These are phyloP conservation scores for Amesomyces nigricolor DNA, from an alignment of 2,329 filamentous ascomycete genomes.

Conservation along the genomic window DNA sequence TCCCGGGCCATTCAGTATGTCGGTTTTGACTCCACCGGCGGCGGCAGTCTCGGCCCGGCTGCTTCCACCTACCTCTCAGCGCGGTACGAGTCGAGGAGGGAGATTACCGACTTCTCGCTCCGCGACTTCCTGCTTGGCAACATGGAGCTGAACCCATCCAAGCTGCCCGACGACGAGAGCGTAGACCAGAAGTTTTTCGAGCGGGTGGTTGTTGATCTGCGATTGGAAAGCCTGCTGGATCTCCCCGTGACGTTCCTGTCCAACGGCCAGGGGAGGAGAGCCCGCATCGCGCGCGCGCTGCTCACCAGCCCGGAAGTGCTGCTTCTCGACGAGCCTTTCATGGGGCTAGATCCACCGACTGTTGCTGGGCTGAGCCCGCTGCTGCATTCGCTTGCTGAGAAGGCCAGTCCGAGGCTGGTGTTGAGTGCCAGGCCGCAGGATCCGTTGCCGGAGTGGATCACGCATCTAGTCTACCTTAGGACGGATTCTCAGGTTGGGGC, in stretches of 20 bases:
- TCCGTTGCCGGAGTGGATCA: constrained; percentile 83
- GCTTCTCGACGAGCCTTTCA: constrained; percentile 88
- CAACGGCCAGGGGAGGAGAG: constrained; percentile 84
- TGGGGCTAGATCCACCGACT: constrained; percentile 87
- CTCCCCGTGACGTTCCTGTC: constrained; percentile 86
- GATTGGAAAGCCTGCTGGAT: constrained; percentile 61
- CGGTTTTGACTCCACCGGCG: constrained; percentile 73
- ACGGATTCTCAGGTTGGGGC: constrained; percentile 59
- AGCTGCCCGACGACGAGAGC: constrained; percentile 44
- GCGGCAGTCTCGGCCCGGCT: constrained; percentile 46
- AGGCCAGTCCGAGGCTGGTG: constrained; percentile 64
- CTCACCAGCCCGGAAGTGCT: constrained; percentile 73
- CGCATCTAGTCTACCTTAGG: constrained; percentile 69
- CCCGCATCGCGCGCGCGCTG: constrained; percentile 81
- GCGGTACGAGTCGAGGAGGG: constrained; percentile 80
- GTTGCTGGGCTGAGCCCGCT: constrained; percentile 65
- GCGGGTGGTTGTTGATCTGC: constrained; percentile 63
- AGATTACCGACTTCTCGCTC: constrained; percentile 82
- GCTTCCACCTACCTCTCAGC: constrained; percentile 78
- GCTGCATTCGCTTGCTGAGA: constrained; percentile 61
- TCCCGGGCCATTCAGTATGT: constrained; percentile 76
- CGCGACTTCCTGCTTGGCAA: constrained; percentile 75
- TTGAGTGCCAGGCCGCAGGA: constrained; percentile 81
- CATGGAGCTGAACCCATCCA: constrained; percentile 72
- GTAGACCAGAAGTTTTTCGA: constrained; percentile 49